Conservation (phyloP, 164 flowering plant species). For the Vitis rupestris region DNA sequence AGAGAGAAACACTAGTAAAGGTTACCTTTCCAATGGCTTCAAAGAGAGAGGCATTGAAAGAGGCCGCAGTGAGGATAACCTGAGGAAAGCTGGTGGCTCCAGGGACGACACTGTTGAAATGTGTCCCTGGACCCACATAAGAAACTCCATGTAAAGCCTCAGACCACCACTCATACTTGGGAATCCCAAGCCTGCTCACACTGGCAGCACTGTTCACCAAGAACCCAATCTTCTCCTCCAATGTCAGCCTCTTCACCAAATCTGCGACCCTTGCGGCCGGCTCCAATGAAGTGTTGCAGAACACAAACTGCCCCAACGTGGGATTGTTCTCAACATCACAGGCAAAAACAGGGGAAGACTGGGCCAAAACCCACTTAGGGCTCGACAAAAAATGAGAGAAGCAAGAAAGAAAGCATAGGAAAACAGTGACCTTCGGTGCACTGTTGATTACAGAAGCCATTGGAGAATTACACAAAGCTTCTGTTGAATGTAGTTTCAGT, state of each 20-base stretch:
- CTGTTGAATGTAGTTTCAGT: neutral
- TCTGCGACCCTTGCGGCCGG: conserved; percentile 57
- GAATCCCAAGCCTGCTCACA: conserved; percentile 80
- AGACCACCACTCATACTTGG: conserved; percentile 96
- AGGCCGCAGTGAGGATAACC: conserved; percentile 81
- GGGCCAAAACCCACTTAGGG: conserved; percentile 18
- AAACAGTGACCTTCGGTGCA: conserved; percentile 33
- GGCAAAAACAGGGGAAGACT: conserved; percentile 57
- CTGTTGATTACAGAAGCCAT: conserved; percentile 19
- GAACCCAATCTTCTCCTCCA: conserved; percentile 75
- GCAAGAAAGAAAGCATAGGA: conserved; percentile 11
- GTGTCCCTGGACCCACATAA: conserved; percentile 74
- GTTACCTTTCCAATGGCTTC: conserved; percentile 88
- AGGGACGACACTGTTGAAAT: conserved; percentile 63
- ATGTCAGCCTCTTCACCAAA: conserved; percentile 71
- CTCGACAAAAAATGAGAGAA: neutral
- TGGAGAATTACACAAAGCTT: too few species aligned
- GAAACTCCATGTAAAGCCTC: conserved; percentile 98
- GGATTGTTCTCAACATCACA: conserved; percentile 60
- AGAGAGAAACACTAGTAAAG: neutral
- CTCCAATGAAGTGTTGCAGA: conserved; percentile 58
- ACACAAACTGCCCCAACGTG: conserved; percentile 34
- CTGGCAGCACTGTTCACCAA: conserved; percentile 54
- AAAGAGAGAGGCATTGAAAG: conserved; percentile 76
- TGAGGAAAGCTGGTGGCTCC: conserved; percentile 97